Base-by-base conservation (phyloP, 2,329 filamentous ascomycete species). In the Cercospora janseana region DNA sequence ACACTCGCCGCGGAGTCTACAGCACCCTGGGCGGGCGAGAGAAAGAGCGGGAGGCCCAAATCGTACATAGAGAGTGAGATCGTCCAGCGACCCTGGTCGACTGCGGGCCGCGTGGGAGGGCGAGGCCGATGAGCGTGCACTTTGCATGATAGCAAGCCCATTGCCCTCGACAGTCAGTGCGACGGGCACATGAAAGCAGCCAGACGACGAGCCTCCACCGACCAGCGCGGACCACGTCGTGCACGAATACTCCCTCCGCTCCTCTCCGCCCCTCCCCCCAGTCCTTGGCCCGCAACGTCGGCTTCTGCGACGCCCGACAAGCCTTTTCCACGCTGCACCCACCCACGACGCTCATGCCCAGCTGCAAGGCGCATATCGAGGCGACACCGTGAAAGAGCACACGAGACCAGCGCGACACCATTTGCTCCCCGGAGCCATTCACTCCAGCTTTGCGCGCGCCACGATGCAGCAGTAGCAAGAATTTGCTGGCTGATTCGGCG, bases 401-500 rank as follows among this genome's bases (percentile, higher is more conserved):
- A 38, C 34, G 24, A 38, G 34, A 38, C 34, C 38, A 47, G 24
- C 35, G 21, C 37, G 7, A 41, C 31, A 27, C 16, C 26, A 38
- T 23, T 41, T 37, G 32, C 41, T 12, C 15, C 7, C 12, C 20
- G 49, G 45, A 51, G 20, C 15, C 27, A 16, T 40, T 26, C 35
- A 24, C 41, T 31, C 10, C 23, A 24, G 23, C 46, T 49, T 49
- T 49, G 46, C 43, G 35, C n/a, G 38, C 28, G 15, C 38, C 35
- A 42, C 37, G 35, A 49, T 35, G 44, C 20, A 13, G 18, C 13
- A 46, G 24, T 24, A 28, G 29, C 26, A 46, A 24, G 32, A 15
- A 13, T 15, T 27, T 32, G 44, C 44, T 46, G 44, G 44, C 38
- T 15, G 44, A 37, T 46, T 46, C 44, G 24, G 27, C 44, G 44